Percentiles rank a stretch among this genome's conserved stretches.
Conservation (phyloP, 495 filamentous ascomycete genomes). For the Aspergillus olivimuriae region DNA sequence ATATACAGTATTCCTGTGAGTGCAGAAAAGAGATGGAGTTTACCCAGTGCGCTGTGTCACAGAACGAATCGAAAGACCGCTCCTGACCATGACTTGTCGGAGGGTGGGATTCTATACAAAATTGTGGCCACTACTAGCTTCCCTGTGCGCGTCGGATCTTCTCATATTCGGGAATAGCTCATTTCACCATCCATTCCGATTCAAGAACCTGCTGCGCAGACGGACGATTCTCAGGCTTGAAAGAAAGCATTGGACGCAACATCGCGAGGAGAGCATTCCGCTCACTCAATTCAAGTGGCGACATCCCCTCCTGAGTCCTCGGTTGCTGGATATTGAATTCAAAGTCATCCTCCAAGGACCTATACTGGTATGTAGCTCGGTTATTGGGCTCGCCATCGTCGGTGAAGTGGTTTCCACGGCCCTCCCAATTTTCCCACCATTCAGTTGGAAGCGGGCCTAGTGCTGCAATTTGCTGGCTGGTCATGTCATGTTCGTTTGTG, state of each 20-base stretch:
- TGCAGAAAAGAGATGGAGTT: constrained; percentile 7
- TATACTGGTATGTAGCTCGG: constrained; percentile 13
- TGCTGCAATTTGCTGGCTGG: constrained; percentile 23
- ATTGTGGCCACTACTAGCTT: no score
- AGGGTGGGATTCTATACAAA: no score
- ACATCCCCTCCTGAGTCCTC: constrained; percentile 8
- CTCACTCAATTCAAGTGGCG: constrained; percentile 14
- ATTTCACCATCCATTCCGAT: not conserved
- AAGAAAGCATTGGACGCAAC: constrained; percentile 16
- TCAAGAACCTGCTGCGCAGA: not conserved
- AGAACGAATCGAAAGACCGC: constrained; percentile 2
- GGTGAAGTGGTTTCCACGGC: constrained; percentile 17
- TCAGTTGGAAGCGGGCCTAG: constrained; percentile 19
- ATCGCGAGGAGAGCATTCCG: constrained; percentile 20
- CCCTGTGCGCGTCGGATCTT: no score
- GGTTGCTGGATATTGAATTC: constrained; percentile 20
- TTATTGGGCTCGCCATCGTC: constrained; percentile 15
- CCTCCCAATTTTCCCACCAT: constrained; percentile 25
- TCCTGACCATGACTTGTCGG: not conserved
- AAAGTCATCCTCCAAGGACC: constrained; percentile 18
- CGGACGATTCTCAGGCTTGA: not conserved
- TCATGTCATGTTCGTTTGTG: constrained; percentile 17
- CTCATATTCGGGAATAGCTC: not conserved
- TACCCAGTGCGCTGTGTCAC: constrained; percentile 5
- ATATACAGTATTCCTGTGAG: constrained; percentile 6